Base-by-base conservation (phyloP, 306 rosid genomes). In the Cicer judaicum region DNA sequence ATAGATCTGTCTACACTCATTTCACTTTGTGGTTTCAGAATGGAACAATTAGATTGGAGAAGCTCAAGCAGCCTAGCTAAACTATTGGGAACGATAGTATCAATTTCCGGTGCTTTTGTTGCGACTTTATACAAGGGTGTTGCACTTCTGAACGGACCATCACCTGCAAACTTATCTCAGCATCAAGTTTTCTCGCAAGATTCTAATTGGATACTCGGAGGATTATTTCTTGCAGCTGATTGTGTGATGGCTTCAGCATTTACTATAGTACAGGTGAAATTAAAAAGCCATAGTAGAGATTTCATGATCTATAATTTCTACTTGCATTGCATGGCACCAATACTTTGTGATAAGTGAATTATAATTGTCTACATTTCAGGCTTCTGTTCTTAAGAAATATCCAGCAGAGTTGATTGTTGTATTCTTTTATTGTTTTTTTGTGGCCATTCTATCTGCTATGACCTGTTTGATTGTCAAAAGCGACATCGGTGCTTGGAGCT, bases 61-160 rank as follows among this genome's bases (percentile, higher is more conserved):
- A 88, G 85, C 77, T 83, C 72, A 52, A 82, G 86, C 61, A 84
- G 88, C 77, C 55, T 83, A 49, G 97, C 87, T 36, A 93, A 89
- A 83, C 74, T 77, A 18, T 42, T 93, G 49, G 94, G 98, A 81
- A 87, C 96, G 1, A 24, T 85, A 16, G 86, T 89, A 62, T 91
- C 97, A 1, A 86, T 93, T 73, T 54, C 80, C 0, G 98, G 98
- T 76, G 97, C 94, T 66, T 87, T 91, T 70, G 38, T 89, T 64
- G 96, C 82, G 53, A 92, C 97, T 70, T 84, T 89, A 24, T 93
- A 91, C 86, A 90, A 89, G 79, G 97, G 98, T 48, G 89, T 86
- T 70, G 57, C 87, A 21, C 86, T 88, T 87, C 78, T 88, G 36
- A 70, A 7, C 75, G 72, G 80, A 53, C 68, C 77, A 11, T 84